phyloP scores from a whole-genome alignment of 768 basidiomycete species.

The Hortiboletus flavorubellus region DNA sequence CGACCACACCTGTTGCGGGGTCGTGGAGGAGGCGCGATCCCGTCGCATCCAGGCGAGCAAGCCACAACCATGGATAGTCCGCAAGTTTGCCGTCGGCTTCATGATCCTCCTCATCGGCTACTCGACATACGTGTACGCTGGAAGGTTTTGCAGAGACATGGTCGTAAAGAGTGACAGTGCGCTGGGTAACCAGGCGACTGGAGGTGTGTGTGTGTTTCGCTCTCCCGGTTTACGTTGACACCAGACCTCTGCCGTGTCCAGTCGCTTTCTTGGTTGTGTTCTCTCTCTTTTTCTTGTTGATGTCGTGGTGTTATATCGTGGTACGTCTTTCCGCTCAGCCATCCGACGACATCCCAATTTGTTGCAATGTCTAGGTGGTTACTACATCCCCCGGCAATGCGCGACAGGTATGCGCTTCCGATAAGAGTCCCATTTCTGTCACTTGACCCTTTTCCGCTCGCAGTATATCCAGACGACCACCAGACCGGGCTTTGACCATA shows the following conservation, averaged over 20 bases:
- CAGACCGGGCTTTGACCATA: slow-evolving; percentile 20
- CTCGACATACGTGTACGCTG: slow-evolving; percentile 75
- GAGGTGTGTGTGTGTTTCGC: slow-evolving; percentile 59
- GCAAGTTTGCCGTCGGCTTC: slow-evolving; percentile 64
- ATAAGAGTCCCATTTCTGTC: background rate
- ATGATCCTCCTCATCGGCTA: slow-evolving; percentile 63
- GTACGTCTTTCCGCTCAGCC: slow-evolving; percentile 37
- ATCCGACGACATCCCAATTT: background rate
- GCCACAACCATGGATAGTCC: slow-evolving; percentile 71
- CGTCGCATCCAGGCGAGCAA: slow-evolving; percentile 36
- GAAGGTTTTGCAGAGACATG: slow-evolving; percentile 66
- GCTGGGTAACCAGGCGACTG: slow-evolving; percentile 48
- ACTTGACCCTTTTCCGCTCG: slow-evolving; percentile 6
- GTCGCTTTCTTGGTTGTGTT: slow-evolving; percentile 69
- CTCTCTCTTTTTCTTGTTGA: slow-evolving; percentile 60
- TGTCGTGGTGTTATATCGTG: slow-evolving; percentile 75
- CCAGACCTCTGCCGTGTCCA: slow-evolving; percentile 27
- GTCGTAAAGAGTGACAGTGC: slow-evolving; percentile 45
- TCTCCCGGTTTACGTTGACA: background rate
- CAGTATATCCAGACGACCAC: slow-evolving; percentile 25
- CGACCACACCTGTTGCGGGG: slow-evolving; percentile 41
- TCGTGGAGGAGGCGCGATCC: slow-evolving; percentile 48
- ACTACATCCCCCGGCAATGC: slow-evolving; percentile 69
- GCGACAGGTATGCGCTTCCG: slow-evolving; percentile 47
- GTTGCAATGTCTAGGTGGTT: slow-evolving; percentile 45